Conservation (phyloP, 225 moss, liverwort and hornwort genomes). For the Polytrichum commune region DNA sequence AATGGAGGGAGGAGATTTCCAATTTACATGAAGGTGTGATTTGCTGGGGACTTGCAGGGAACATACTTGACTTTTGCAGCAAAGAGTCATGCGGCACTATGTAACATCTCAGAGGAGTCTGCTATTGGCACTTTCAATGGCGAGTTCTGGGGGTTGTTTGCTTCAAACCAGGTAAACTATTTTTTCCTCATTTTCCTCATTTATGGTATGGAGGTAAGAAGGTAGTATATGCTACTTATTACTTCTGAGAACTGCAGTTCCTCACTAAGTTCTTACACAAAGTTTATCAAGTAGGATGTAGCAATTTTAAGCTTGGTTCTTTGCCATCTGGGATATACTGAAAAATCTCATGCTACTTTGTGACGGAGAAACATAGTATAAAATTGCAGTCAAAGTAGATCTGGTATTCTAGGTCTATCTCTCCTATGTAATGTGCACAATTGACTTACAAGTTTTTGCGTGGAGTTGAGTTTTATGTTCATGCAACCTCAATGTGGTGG, state of each 20-base stretch:
- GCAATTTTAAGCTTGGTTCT: too few species aligned
- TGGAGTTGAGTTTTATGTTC: slow-evolving; percentile 4
- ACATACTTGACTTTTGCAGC: slow-evolving; percentile 89
- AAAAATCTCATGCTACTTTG: too few species aligned
- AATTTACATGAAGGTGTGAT: background rate
- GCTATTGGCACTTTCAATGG: slow-evolving; percentile 88
- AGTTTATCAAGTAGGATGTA: too few species aligned
- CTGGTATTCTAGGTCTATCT: too few species aligned
- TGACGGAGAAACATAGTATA: too few species aligned
- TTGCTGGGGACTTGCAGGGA: slow-evolving; percentile 43
- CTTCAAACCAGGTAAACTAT: slow-evolving; percentile 57
- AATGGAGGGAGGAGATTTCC: too few species aligned
- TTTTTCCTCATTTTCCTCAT: background rate
- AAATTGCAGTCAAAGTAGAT: too few species aligned
- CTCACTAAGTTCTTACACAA: too few species aligned
- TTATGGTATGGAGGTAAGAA: background rate
- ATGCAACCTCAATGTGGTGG: slow-evolving; percentile 16
- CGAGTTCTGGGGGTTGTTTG: slow-evolving; percentile 70
- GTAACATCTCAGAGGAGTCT: slow-evolving; percentile 63
- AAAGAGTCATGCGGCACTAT: slow-evolving; percentile 72
- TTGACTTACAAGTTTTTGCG: background rate
- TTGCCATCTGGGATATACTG: too few species aligned
- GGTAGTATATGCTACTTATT: too few species aligned
- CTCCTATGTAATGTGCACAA: too few species aligned
- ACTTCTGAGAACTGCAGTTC: too few species aligned